Evolutionary conservation across 2,329 filamentous ascomycete species (phyloP), one percentile per base, ranked within the genome.

Genomic region (Neonectria hederae): DNA sequence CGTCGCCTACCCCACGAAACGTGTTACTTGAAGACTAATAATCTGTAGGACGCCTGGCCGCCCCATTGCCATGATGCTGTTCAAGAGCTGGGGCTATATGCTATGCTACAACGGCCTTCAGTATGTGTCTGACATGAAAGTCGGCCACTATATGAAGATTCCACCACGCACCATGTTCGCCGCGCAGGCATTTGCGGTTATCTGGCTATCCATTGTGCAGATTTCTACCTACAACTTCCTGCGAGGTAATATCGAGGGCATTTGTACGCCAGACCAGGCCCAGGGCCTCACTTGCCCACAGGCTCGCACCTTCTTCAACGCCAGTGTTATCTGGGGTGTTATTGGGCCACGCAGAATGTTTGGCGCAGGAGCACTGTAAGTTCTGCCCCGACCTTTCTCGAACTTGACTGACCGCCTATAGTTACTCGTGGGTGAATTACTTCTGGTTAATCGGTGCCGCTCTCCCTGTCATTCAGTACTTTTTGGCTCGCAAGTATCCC

Each of bases 11-110:
- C 24, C 38, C 1, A 17, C 10, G 5, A 28, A 35, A 10, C 17
- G 8, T 5, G 17, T 26, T 26, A 10, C 43, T 49, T 8, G 35
- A 11, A 10, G 35, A 42, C n/a, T 42, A 22, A 57, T 7, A 1
- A 35, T 8, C 8, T 11, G 4, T n/a, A 58, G 55, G 55, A 85
- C 90, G 51, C 90, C 90, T 0, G 90, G 90, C 19, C 84, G 84
- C 3, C 90, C 90, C 2, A 82, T 92, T 63, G 89, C 89, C 54
- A 89, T 92, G 84, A 93, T 93, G 90, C 85, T 92, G 79, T 92
- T 92, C 82, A 92, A 92, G 78, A 91, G 89, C 65, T 92, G 90
- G 72, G 88, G 89, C 54, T 91, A 90, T 74, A 86, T 91, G 62
- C 87, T 83, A 78, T 90, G 91, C 87, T 82, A 82, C 19, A 87